Evolutionary conservation across 306 rosid species (phyloP).

Genomic region (Calophaca sinica): DNA sequence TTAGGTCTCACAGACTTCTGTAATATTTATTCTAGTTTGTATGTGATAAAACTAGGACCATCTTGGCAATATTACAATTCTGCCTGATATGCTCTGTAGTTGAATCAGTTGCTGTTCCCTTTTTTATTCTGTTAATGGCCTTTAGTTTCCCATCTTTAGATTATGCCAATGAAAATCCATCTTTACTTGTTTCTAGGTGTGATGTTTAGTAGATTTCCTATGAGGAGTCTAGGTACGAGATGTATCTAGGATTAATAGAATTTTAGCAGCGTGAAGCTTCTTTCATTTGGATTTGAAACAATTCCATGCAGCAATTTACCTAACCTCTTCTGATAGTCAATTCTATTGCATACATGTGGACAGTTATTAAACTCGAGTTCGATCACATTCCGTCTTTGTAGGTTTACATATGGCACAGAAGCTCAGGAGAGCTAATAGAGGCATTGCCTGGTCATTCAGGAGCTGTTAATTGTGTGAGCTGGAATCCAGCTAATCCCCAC

Average conservation of each 20-base stretch:
- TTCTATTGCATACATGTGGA: slow-evolving; percentile 27
- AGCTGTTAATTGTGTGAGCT: slow-evolving; percentile 92
- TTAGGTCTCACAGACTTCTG: not conserved
- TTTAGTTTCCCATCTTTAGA: not conserved
- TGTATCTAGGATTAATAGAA: slow-evolving; percentile 5
- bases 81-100: slow-evolving; percentile 2
- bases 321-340: not conserved
- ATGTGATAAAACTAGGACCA: slow-evolving; percentile 30
- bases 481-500: slow-evolving; percentile 96
- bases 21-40: slow-evolving; percentile 32
- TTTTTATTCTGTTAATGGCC: not conserved
- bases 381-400: slow-evolving; percentile 46
- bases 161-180: slow-evolving; percentile 3
- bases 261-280: slow-evolving; percentile 16
- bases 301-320: slow-evolving; percentile 7
- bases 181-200: slow-evolving; percentile 29
- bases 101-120: not conserved
- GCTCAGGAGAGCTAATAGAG: slow-evolving; percentile 75
- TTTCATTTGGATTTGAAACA: slow-evolving; percentile 18
- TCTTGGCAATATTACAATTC: not conserved
- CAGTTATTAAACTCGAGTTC: slow-evolving; percentile 12
- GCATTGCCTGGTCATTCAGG: slow-evolving; percentile 93
- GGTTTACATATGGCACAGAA: slow-evolving; percentile 95
- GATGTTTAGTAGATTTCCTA: not conserved
- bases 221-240: slow-evolving; percentile 22